A percentile compares a stretch with the other conserved stretches of the same genome.
phyloP scores from a whole-genome alignment of 176 grass and related monocot genomes.

The Bonia amplexicaulis region DNA sequence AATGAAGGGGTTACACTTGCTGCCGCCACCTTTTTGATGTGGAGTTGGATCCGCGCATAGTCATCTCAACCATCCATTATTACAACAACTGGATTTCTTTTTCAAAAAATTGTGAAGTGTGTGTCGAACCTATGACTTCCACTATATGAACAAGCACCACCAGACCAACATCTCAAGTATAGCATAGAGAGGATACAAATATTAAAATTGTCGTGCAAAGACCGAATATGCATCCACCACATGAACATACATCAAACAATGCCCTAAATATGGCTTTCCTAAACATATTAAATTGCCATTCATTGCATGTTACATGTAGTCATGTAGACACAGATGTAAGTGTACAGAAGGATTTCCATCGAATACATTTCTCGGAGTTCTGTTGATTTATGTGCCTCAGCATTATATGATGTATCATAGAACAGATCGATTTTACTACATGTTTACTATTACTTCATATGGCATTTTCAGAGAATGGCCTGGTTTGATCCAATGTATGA shows the following conservation, averaged over 20 bases:
- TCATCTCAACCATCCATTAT: neutral
- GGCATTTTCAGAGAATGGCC: no score
- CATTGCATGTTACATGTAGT: neutral
- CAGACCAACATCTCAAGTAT: neutral
- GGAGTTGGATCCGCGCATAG: neutral
- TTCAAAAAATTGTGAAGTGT: neutral
- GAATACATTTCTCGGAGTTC: no score
- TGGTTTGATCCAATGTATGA: no score
- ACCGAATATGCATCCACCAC: slow-evolving; percentile 8
- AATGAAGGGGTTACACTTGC: neutral
- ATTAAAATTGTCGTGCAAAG: neutral
- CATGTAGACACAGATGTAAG: neutral
- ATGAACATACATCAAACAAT: slow-evolving; percentile 24
- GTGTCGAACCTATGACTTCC: neutral
- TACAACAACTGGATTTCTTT: neutral
- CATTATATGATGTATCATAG: no score
- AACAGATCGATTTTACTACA: no score
- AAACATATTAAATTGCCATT: neutral
- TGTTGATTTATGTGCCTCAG: no score
- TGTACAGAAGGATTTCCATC: no score
- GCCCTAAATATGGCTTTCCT: neutral
- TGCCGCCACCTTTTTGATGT: neutral
- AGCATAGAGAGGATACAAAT: neutral
- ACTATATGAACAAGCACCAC: no score
- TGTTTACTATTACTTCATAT: no score